Base-by-base conservation (phyloP, 805 yeast genomes). In the Cephaloascus fragrans region DNA sequence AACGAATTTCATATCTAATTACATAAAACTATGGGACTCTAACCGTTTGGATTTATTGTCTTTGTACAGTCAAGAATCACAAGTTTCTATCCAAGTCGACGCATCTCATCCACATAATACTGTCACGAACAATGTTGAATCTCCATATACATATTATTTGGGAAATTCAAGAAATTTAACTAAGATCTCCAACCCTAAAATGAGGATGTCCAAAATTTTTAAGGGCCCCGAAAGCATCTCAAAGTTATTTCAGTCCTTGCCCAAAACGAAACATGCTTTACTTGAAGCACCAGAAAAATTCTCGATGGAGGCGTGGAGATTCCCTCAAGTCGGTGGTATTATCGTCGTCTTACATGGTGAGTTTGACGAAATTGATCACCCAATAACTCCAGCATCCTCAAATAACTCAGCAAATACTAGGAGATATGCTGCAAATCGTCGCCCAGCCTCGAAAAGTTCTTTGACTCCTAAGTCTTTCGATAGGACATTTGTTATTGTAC, bases 321-420 rank as follows among this genome's bases (percentile, higher is more conserved):
- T 69, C 41, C 78, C 85, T 5, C 78, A 74, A 36, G 73, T 88
- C 20, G 74, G 79, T 38, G 96, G 95, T 4, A 77, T 93, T 50
- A 68, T 84, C 51, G 73, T 90, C 35, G 67, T 77, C 0, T 60
- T 90, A 14, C 98, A 93, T 61, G 98, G 98, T 3, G 80, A 75
- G 41, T 90, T 76, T 53, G 78, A 77, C 37, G 97, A 93, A 58
- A 55, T 61, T 18, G 79, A 64, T 0, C 67, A 65, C 17, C 87
- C 89, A 1, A 18, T 10, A 31, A 35, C 15, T 18, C 37, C 32
- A 26, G 26, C 15, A 44, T 46, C 3, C 46, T 48, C 33, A 16
- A 16, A 16, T 14, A 34, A 43, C 36, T 48, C 52, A 14, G 43
- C 40, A 15, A 46, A 44, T 32, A 45, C 10, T 8, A n/a, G n/a